phyloP scores from a whole-genome alignment of 2,329 filamentous ascomycete genomes.

The Laburnicola sp. region DNA sequence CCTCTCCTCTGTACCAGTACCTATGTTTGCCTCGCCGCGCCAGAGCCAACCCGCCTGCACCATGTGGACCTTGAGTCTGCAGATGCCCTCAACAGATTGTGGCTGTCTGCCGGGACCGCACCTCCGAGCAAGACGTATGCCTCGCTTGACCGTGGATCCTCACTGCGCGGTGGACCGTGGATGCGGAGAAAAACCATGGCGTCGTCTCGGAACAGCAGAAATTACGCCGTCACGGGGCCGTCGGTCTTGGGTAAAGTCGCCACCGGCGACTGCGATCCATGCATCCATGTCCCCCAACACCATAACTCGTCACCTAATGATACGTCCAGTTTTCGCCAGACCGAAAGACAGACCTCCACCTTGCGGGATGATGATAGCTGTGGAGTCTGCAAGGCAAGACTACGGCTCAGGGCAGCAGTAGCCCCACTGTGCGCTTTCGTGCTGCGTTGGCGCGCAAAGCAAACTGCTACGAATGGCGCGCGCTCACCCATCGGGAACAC shows the following conservation, averaged over 20 bases:
- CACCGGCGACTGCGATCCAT: conserved; percentile 20
- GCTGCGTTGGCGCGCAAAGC: conserved; percentile 31
- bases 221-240: conserved; percentile 13
- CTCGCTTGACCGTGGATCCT: too few species aligned
- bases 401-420: conserved; percentile 20
- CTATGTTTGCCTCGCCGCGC: conserved; percentile 10
- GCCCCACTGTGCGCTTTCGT: conserved; percentile 25
- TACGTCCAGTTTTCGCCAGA: too few species aligned
- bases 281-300: conserved; percentile 18
- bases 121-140: conserved; percentile 5
- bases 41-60: conserved; percentile 20
- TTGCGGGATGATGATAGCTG: too few species aligned
- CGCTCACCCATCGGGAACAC: conserved; percentile 5
- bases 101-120: conserved; percentile 9
- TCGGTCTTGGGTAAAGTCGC: conserved; percentile 9
- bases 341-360: not conserved
- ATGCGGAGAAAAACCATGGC: conserved; percentile 12
- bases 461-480: conserved; percentile 15
- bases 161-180: not conserved
- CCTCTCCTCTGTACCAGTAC: conserved; percentile 12
- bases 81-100: conserved; percentile 5
- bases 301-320: too few species aligned
- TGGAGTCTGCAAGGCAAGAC: conserved; percentile 20
- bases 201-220: conserved; percentile 1
- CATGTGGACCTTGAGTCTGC: conserved; percentile 13